Conservation (phyloP, 169 alveolate species). For the Ichthyophthirius multifiliis region DNA sequence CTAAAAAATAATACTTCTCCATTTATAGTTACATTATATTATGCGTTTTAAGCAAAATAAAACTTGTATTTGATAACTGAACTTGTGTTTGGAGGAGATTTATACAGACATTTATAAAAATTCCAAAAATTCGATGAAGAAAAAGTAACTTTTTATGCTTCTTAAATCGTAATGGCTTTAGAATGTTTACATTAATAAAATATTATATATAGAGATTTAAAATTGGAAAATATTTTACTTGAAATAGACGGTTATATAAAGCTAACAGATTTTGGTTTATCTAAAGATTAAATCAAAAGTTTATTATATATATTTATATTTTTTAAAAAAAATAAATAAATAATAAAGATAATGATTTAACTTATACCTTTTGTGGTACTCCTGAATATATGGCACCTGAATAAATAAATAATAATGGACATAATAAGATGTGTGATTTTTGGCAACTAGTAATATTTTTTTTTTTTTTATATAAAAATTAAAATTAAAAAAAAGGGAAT, state of each 20-base stretch:
- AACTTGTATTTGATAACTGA: conserved; percentile 86
- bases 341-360: conserved; percentile 42
- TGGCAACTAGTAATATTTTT: conserved; percentile 12
- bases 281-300: conserved; percentile 42
- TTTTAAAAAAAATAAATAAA: too few relatives aligned
- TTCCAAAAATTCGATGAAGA: conserved; percentile 85
- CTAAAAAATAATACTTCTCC: conserved; percentile 72
- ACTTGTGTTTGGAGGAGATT: conserved; percentile 83
- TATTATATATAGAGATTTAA: conserved; percentile 84
- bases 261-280: conserved; percentile 40
- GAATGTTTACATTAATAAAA: conserved; percentile 84
- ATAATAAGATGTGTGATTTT: conserved; percentile 56
- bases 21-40: conserved; percentile 84
- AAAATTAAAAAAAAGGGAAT: conserved; percentile 54
- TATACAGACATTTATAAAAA: conserved; percentile 81
- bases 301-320: too few relatives aligned
- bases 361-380: conserved; percentile 78
- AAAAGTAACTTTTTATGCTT: conserved; percentile 86
- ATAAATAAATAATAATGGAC: conserved; percentile 50
- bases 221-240: conserved; percentile 54
- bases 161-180: conserved; percentile 86
- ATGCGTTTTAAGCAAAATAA: conserved; percentile 82
- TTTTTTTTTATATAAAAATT: neutral
- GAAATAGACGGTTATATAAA: conserved; percentile 41
- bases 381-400: conserved; percentile 80